Evolutionary conservation across 2,329 filamentous ascomycete genomes (phyloP).

Genomic region (Xylariaceae sp.): DNA sequence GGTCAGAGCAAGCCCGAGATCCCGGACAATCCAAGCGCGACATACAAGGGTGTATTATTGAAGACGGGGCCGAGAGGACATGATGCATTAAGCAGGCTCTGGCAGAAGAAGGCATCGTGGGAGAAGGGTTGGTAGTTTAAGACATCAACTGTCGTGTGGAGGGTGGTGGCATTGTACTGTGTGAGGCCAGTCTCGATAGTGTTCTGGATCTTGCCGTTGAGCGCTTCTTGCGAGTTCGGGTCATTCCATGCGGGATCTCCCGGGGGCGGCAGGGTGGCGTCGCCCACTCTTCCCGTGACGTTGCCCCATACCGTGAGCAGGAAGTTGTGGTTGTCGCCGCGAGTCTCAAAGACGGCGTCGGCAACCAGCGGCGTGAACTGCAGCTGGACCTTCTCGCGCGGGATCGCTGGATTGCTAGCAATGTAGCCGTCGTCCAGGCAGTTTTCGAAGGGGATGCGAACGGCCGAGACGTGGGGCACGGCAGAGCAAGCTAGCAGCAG

Average conservation of each 20-base stretch:
- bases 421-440: constrained; percentile 64
- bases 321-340: constrained; percentile 57
- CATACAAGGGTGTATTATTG: constrained; percentile 39
- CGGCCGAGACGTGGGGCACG: constrained; percentile 50
- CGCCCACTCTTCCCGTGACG: constrained; percentile 66
- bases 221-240: constrained; percentile 49
- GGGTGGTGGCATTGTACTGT: constrained; percentile 62
- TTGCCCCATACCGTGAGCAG: constrained; percentile 84
- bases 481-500: constrained; percentile 37
- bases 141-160: constrained; percentile 66
- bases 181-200: constrained; percentile 42
- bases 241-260: constrained; percentile 54
- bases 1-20: background rate
- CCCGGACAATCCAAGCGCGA: constrained; percentile 11
- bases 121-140: constrained; percentile 69
- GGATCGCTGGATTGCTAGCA: constrained; percentile 33
- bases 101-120: constrained; percentile 60
- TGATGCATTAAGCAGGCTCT: constrained; percentile 50
- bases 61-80: constrained; percentile 79
- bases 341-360: constrained; percentile 66
- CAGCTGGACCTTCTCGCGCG: constrained; percentile 50
- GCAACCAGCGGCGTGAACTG: constrained; percentile 76
- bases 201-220: constrained; percentile 71
- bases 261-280: constrained; percentile 53
- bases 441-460: constrained; percentile 74